A percentile compares a stretch with the other conserved stretches of the same genome.
These are phyloP conservation scores for Kuraishia cidri DNA, from an alignment of 805 yeast genomes.

Conservation along the genomic window DNA sequence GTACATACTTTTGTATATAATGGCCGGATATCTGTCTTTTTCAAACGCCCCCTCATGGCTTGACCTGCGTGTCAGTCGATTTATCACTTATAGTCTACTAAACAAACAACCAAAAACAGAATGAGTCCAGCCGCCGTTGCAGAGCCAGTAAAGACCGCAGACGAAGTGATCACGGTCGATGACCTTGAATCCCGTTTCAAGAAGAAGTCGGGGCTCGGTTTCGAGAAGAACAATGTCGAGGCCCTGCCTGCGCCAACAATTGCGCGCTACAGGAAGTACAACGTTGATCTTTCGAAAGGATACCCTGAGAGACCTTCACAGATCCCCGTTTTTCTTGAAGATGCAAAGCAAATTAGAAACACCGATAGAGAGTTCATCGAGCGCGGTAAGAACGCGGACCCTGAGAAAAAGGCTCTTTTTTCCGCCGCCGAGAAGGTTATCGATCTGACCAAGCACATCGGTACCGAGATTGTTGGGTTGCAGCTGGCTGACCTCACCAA, in stretches of 20 bases:
- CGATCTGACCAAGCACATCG: slow-evolving; percentile 34
- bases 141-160: not conserved
- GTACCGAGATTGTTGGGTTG: slow-evolving; percentile 40
- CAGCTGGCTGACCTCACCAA: slow-evolving; percentile 30
- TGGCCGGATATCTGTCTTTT: too few relatives aligned
- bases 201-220: not conserved
- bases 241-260: not conserved
- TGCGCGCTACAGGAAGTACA: not conserved
- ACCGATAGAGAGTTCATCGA: slow-evolving; percentile 23
- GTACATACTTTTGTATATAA: too few relatives aligned
- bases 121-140: not conserved
- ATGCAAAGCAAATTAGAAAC: slow-evolving; percentile 26
- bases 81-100: too few relatives aligned
- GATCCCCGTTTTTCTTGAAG: slow-evolving; percentile 29
- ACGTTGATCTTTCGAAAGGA: slow-evolving; percentile 1
- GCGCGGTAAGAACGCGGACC: slow-evolving; percentile 27
- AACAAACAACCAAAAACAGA: not conserved
- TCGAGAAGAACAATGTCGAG: not conserved
- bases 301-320: slow-evolving; percentile 1
- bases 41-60: too few relatives aligned
- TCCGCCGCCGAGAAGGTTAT: slow-evolving; percentile 31
- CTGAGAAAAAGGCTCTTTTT: slow-evolving; percentile 30
- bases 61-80: too few relatives aligned
- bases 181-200: not conserved
- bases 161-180: not conserved